phyloP scores from a whole-genome alignment of 768 basidiomycete species.

The Pleurotus eryngii region DNA sequence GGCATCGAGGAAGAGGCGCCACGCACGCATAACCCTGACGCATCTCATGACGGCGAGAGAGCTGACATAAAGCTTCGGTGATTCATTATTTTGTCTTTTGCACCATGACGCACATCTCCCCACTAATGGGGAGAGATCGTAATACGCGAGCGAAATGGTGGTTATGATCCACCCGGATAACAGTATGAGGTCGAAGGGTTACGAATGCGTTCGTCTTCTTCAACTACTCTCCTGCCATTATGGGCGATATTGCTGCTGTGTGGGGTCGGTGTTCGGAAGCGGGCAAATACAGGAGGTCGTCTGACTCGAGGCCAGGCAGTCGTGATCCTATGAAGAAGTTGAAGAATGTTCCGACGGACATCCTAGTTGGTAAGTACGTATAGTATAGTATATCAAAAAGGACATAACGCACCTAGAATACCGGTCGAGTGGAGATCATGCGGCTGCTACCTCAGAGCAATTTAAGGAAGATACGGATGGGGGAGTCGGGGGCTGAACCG shows the following conservation, averaged over 20 bases:
- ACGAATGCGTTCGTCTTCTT: background rate
- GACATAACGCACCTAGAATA: background rate
- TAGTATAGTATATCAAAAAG: background rate
- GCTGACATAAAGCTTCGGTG: background rate
- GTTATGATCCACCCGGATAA: conserved; percentile 6
- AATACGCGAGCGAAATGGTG: background rate
- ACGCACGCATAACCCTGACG: conserved; percentile 3
- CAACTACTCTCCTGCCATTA: background rate
- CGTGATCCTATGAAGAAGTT: background rate
- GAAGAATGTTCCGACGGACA: background rate
- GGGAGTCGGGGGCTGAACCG: too few species aligned
- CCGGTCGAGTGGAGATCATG: too few species aligned
- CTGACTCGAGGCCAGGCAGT: conserved; percentile 3
- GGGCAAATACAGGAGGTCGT: conserved; percentile 3
- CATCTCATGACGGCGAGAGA: background rate
- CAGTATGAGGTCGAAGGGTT: background rate
- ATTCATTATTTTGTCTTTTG: background rate
- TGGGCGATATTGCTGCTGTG: background rate
- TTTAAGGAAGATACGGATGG: too few species aligned
- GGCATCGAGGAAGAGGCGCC: background rate
- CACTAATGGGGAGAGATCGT: too few species aligned
- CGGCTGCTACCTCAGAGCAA: too few species aligned
- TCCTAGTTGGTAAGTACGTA: background rate
- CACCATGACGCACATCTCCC: too few species aligned
- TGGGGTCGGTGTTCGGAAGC: conserved; percentile 3